Evolutionary conservation across 371 early-diverging fungal species (phyloP).

Genomic region (Coemansia sp.): DNA sequence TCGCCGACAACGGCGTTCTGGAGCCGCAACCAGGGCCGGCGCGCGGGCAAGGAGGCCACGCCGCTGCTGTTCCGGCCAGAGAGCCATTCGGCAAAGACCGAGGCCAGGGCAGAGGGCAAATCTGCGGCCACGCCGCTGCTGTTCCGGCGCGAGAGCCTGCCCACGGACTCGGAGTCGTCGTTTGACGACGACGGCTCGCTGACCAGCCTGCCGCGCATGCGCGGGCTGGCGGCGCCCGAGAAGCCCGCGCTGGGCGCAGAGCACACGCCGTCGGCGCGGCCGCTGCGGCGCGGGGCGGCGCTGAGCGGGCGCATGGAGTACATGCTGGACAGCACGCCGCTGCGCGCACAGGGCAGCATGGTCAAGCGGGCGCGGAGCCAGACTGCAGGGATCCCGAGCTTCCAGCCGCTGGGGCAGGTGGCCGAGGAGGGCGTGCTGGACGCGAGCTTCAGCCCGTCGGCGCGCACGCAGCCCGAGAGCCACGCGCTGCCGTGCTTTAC

Average conservation of each 20-base stretch:
- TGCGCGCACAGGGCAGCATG: constrained; percentile 10
- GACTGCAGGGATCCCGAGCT: constrained; percentile 17
- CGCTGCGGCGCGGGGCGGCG: too few species aligned
- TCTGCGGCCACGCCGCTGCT: constrained; percentile 6
- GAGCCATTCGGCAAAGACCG: too few species aligned
- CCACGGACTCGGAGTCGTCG: constrained; percentile 38
- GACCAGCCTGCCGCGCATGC: constrained; percentile 32
- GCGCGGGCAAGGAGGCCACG: constrained; percentile 1
- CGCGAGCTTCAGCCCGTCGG: constrained; percentile 28
- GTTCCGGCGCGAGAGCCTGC: constrained; percentile 22
- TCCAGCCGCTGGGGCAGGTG: constrained; percentile 19
- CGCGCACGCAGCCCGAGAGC: constrained; percentile 34
- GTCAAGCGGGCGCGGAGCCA: constrained; percentile 37
- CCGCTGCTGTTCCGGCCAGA: too few species aligned
- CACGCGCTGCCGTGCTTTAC: constrained; percentile 46
- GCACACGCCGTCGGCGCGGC: too few species aligned
- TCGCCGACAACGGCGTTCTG: constrained; percentile 26
- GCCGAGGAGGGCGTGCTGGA: neutral
- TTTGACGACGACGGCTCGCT: constrained; percentile 41
- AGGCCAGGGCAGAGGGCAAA: too few species aligned
- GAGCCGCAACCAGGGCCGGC: constrained; percentile 7
- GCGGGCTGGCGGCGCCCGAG: constrained; percentile 13
- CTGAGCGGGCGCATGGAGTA: too few species aligned
- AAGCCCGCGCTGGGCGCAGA: constrained; percentile 11
- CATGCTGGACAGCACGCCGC: constrained; percentile 22